Percentiles rank a stretch among this genome's conserved stretches.
phyloP scores from a whole-genome alignment of 257 asterid genomes.

The Gynochthodes officinalis region DNA sequence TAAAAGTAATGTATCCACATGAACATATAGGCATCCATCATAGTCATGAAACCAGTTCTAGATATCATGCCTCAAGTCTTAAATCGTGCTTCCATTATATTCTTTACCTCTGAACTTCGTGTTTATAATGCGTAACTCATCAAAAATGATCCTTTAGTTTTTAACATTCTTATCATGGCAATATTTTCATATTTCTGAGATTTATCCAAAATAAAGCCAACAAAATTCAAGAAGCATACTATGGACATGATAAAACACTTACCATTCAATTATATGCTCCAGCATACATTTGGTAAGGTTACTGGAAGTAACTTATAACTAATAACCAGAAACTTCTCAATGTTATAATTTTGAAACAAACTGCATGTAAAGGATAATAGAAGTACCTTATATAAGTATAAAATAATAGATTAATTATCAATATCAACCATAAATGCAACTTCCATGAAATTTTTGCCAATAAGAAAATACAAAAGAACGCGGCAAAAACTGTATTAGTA shows the following conservation, averaged over 20 bases:
- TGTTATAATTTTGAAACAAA: too few relatives aligned
- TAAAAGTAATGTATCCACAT: neutral
- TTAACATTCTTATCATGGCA: neutral
- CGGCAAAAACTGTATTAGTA: neutral
- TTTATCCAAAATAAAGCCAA: slow-evolving; percentile 2
- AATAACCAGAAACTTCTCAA: too few relatives aligned
- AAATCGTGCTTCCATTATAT: neutral
- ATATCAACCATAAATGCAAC: neutral
- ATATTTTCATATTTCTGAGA: neutral
- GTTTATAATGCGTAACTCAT: neutral
- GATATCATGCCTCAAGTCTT: neutral
- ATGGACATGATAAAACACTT: neutral
- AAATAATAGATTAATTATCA: too few relatives aligned
- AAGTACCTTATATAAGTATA: too few relatives aligned
- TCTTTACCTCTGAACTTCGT: neutral
- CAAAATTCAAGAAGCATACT: neutral
- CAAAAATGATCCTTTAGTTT: neutral
- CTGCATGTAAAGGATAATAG: too few relatives aligned
- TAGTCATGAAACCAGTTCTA: neutral
- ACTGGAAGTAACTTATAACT: neutral
- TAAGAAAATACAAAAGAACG: neutral
- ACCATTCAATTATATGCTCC: neutral
- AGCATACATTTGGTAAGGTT: neutral
- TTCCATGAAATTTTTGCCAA: neutral
- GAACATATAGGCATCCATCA: neutral